Percentiles rank a stretch among this genome's conserved stretches.
These are phyloP conservation scores for Podila horticola DNA, from an alignment of 192 early-diverging fungal species.

Conservation along the genomic window DNA sequence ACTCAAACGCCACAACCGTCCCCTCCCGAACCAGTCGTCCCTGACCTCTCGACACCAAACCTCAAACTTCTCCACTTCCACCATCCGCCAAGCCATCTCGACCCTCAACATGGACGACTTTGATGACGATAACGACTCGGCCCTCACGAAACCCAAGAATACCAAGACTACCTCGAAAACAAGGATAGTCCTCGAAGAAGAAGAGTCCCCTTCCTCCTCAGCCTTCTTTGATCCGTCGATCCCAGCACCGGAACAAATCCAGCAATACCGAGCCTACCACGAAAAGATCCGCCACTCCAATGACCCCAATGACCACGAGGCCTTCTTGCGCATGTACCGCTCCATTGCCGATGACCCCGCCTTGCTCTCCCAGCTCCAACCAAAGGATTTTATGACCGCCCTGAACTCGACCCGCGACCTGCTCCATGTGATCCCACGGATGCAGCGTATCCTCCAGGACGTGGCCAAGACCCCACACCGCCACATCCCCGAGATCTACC, in stretches of 20 bases:
- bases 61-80: constrained; percentile 15
- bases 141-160: background rate
- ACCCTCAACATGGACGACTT: constrained; percentile 18
- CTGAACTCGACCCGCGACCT: constrained; percentile 29
- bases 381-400: constrained; percentile 39
- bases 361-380: constrained; percentile 21
- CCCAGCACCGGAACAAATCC: constrained; percentile 23
- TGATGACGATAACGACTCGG: background rate
- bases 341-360: constrained; percentile 26
- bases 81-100: constrained; percentile 1
- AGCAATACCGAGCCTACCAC: constrained; percentile 13
- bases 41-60: background rate
- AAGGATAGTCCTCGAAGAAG: background rate
- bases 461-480: constrained; percentile 4
- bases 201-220: background rate
- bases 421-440: constrained; percentile 21
- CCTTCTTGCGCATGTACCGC: constrained; percentile 15
- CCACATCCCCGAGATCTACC: constrained; percentile 20
- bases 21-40: background rate
- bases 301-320: constrained; percentile 22
- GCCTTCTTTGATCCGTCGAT: constrained; percentile 20
- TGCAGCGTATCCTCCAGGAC: constrained; percentile 32
- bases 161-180: background rate
- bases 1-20: background rate
- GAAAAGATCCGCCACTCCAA: constrained; percentile 3